phyloP scores from a whole-genome alignment of 176 grass and related monocot genomes.

The Triticum aestivum region DNA sequence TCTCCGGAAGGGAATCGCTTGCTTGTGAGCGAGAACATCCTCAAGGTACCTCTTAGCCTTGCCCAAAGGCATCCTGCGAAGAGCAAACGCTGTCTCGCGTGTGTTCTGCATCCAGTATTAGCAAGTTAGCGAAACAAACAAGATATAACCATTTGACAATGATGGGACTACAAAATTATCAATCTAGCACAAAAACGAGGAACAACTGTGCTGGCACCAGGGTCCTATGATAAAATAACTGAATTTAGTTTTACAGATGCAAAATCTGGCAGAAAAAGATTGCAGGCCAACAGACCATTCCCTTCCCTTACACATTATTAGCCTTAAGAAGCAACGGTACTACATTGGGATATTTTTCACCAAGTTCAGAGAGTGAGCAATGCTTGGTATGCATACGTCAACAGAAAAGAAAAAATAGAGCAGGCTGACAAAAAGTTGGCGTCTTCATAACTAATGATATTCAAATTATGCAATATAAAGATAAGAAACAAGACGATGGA shows the following conservation, averaged over 20 bases:
- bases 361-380: neutral
- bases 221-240: neutral
- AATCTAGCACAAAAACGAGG: neutral
- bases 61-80: conserved; percentile 52
- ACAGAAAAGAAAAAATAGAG: neutral
- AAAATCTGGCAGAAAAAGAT: too few species aligned
- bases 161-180: neutral
- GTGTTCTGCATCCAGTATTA: conserved; percentile 50
- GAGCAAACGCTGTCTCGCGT: conserved; percentile 72
- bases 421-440: neutral
- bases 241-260: too few species aligned
- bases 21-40: conserved; percentile 91
- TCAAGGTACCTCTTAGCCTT: conserved; percentile 95
- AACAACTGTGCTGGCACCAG: neutral
- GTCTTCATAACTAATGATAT: neutral
- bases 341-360: neutral
- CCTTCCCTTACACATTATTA: neutral
- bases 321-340: neutral
- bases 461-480: neutral
- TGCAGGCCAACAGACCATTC: too few species aligned
- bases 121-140: neutral
- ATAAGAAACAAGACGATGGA: neutral
- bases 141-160: neutral
- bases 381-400: neutral
- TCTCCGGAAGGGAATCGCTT: conserved; percentile 85